These are phyloP conservation scores for Komagataella populi DNA, from an alignment of 805 yeast genomes.

Conservation along the genomic window DNA sequence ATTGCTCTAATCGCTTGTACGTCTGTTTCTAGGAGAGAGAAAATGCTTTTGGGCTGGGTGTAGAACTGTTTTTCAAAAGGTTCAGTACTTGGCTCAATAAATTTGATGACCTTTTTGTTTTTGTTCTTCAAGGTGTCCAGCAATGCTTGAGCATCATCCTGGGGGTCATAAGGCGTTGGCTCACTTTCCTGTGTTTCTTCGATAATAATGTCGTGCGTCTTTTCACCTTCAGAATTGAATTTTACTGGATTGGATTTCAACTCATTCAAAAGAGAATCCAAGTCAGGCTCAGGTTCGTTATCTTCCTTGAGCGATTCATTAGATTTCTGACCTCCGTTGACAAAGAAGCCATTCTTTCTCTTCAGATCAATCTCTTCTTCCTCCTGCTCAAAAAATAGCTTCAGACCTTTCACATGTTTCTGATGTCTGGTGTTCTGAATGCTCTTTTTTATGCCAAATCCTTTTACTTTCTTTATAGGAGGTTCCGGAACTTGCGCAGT, in stretches of 20 bases:
- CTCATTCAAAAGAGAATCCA: neutral
- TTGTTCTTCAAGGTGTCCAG: constrained; percentile 27
- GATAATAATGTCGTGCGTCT: neutral
- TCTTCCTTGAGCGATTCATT: neutral
- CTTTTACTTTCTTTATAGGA: constrained; percentile 9
- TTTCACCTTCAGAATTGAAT: neutral
- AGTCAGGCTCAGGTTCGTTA: neutral
- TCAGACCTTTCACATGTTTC: neutral
- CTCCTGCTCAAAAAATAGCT: neutral
- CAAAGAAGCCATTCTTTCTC: neutral
- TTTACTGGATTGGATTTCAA: neutral
- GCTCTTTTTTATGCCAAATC: constrained; percentile 7
- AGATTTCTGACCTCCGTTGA: neutral
- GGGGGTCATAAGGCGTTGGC: neutral
- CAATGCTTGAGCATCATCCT: constrained; percentile 20
- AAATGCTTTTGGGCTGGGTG: constrained; percentile 40
- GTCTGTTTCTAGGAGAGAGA: constrained; percentile 35
- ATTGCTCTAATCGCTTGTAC: constrained; percentile 38
- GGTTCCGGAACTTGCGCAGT: constrained; percentile 8
- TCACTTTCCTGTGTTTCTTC: neutral
- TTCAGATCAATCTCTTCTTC: neutral
- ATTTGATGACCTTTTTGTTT: constrained; percentile 36
- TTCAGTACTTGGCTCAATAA: constrained; percentile 29
- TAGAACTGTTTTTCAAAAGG: constrained; percentile 54
- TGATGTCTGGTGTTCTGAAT: constrained; percentile 1